Conservation (phyloP, 225 moss, liverwort and hornwort genomes). For the Thuidium tamariscinum region DNA sequence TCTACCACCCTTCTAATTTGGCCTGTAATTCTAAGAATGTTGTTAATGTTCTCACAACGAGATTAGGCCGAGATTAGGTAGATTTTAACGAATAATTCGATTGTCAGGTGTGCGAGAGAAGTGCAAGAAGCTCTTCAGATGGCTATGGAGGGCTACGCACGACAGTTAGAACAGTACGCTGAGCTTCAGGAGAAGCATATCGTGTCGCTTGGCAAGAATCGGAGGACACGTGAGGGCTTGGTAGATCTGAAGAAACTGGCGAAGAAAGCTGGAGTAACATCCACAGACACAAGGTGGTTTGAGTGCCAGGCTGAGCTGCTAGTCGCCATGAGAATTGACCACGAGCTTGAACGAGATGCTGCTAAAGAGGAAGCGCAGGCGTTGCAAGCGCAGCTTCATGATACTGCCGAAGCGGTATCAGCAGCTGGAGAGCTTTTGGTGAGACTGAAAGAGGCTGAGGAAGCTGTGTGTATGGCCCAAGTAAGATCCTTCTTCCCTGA, state of each 20-base stretch:
- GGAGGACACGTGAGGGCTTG: conserved; percentile 76
- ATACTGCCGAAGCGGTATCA: conserved; percentile 90
- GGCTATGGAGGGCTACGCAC: conserved; percentile 96
- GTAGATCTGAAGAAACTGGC: conserved; percentile 81
- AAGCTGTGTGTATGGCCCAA: conserved; percentile 79
- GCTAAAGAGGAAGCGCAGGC: conserved; percentile 61
- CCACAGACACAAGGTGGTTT: conserved; percentile 78
- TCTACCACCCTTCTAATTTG: too few species aligned
- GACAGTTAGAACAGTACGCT: conserved; percentile 87
- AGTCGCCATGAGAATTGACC: conserved; percentile 69
- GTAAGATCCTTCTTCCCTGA: conserved; percentile 7
- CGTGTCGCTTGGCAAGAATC: conserved; percentile 59
- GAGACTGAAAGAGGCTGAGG: conserved; percentile 90
- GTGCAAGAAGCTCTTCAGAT: conserved; percentile 89
- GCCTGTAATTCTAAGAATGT: not conserved
- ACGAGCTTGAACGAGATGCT: conserved; percentile 60
- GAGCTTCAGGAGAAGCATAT: conserved; percentile 99
- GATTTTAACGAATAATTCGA: not conserved
- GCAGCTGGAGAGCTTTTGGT: conserved; percentile 91
- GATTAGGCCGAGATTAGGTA: not conserved
- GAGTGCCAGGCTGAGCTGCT: conserved; percentile 82
- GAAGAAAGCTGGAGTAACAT: conserved; percentile 65
- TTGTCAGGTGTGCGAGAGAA: conserved; percentile 65
- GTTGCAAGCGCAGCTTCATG: conserved; percentile 64
- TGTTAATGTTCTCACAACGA: not conserved